Base-by-base conservation (phyloP, 192 early-diverging fungal genomes). In the Physocladia obscura region DNA sequence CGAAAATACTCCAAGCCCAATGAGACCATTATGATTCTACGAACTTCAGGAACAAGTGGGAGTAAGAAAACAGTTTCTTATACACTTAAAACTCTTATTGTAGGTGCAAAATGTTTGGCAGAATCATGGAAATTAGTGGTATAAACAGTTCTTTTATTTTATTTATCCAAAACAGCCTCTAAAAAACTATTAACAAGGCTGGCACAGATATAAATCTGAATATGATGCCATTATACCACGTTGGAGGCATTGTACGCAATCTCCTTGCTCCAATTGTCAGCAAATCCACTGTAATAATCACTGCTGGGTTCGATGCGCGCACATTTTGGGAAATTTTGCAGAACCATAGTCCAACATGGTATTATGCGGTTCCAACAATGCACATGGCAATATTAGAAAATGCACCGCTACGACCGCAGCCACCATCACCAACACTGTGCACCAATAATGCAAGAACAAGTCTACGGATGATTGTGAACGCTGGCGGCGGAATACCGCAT, bases 41-140 rank as follows among this genome's bases (percentile, higher is more conserved):
- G 90, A 57, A 94, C 92, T 1, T 89, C 88, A 32, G 92, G 92
- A 6, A 94, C 92, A 2, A 92, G 91, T 4, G 92, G 92, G 21
- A 74, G 49, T 19, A 75, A 75, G 62, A 67, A 73, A 38, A 73
- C 56, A 13, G 62, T 67, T 8, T 35, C 71, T 8, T 67, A 73
- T 38, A 65, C 37, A 0, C 44, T 71, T 15, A 38, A 27, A 17
- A 57, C 54, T 8, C 47, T 71, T 17, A n/a, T 71, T 13, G 59
- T 71, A 22, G 69, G 69, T 32, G 69, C 69, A 4, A 35, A 40
- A 15, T 71, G 69, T 35, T 44, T 71, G n/a, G 69, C 57, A 2
- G 21, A 60, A 27, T 48, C 59, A 3, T 71, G 69, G 69, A 87
- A 51, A 88, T 90, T 26, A 88, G 90, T 76, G 90, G 55, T 48